Conservation (phyloP, 257 asterid species). For the Primulina tabacum region DNA sequence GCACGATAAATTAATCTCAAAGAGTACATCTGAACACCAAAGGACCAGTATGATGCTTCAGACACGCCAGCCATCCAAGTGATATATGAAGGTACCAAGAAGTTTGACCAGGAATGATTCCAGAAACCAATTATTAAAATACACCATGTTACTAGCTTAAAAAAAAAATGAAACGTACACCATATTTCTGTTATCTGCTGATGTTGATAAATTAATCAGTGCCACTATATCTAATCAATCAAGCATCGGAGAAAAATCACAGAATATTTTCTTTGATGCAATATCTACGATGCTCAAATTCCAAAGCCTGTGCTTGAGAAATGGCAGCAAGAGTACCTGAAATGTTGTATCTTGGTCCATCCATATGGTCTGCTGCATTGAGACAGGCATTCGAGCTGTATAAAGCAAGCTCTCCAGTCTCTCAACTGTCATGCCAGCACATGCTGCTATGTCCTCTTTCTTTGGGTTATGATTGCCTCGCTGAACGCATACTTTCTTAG, state of each 20-base stretch:
- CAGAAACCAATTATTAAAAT: neutral
- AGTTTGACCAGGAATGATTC: neutral
- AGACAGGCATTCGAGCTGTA: slow-evolving; percentile 68
- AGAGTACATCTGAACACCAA: neutral
- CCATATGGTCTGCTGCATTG: slow-evolving; percentile 79
- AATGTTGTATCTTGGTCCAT: slow-evolving; percentile 64
- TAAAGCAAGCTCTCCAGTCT: slow-evolving; percentile 55
- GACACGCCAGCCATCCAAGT: neutral
- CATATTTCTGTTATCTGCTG: neutral
- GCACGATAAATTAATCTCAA: neutral
- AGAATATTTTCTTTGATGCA: neutral
- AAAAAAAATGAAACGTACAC: neutral
- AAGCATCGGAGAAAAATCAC: neutral
- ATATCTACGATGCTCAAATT: neutral
- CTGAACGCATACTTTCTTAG: slow-evolving; percentile 53
- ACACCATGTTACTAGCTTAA: neutral
- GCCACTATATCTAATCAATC: neutral
- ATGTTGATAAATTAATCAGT: neutral
- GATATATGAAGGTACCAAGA: neutral
- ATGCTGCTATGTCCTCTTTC: slow-evolving; percentile 66
- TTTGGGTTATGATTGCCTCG: slow-evolving; percentile 63
- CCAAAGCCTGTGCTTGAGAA: slow-evolving; percentile 15
- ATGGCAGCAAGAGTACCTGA: slow-evolving; percentile 32
- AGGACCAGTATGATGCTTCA: neutral
- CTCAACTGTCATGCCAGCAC: slow-evolving; percentile 72